Conservation (phyloP, 129 eudicot species). For the Flaveria brownii region DNA sequence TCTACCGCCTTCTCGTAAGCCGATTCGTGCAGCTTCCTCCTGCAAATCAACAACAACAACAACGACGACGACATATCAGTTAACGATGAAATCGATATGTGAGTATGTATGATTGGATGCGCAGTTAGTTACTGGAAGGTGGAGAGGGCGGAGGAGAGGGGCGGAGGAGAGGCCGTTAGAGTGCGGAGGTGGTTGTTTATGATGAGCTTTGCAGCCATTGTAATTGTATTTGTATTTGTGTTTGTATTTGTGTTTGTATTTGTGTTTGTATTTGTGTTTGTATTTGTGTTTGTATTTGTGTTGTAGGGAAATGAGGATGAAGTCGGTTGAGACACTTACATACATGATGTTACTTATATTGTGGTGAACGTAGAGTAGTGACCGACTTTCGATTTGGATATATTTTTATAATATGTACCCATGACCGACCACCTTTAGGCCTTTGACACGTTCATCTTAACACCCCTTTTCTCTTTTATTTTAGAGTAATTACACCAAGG, state of each 20-base stretch:
- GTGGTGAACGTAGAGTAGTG: background rate
- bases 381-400: no score
- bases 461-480: no score
- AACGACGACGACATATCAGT: background rate
- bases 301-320: background rate
- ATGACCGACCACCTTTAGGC: no score
- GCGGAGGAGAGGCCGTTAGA: slow-evolving; percentile 1
- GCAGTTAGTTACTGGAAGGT: slow-evolving; percentile 4
- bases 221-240: background rate
- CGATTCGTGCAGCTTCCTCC: slow-evolving; percentile 35
- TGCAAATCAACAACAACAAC: background rate
- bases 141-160: slow-evolving; percentile 8
- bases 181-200: slow-evolving; percentile 13
- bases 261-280: no score
- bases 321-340: no score
- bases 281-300: background rate
- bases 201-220: slow-evolving; percentile 34
- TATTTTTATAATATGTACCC: no score
- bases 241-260: background rate
- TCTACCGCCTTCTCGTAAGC: slow-evolving; percentile 39
- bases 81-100: background rate
- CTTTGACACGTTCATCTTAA: no score
- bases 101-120: no score
- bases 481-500: no score
- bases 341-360: background rate